Percentiles rank a stretch among this genome's conserved stretches.
phyloP scores from a whole-genome alignment of 768 basidiomycete genomes.

The Royoungia palumana region DNA sequence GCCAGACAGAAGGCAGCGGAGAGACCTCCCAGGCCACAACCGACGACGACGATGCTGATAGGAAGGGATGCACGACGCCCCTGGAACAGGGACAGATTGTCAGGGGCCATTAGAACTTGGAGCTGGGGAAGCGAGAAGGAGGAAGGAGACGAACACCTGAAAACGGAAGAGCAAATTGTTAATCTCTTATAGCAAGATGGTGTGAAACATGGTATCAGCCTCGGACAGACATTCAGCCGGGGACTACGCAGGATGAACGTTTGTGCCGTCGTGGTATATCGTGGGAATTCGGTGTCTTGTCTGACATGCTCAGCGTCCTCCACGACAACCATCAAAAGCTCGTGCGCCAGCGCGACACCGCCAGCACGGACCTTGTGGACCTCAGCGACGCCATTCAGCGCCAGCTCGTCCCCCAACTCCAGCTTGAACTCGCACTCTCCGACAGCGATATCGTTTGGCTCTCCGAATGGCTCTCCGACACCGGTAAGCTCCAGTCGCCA shows the following conservation, averaged over 20 bases:
- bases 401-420: slow-evolving; percentile 58
- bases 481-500: slow-evolving; percentile 42
- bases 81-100: slow-evolving; percentile 13
- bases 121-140: too few species aligned
- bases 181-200: too few species aligned
- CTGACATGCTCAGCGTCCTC: slow-evolving; percentile 31
- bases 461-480: slow-evolving; percentile 62
- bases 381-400: slow-evolving; percentile 52
- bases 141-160: too few species aligned
- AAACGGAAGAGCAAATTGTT: too few species aligned
- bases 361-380: slow-evolving; percentile 42
- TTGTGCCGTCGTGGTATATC: neutral
- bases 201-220: too few species aligned
- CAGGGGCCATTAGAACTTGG: too few species aligned
- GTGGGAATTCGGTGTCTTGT: slow-evolving; percentile 17
- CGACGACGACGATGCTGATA: slow-evolving; percentile 43
- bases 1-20: slow-evolving; percentile 44
- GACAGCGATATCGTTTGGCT: slow-evolving; percentile 49
- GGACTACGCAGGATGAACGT: too few species aligned
- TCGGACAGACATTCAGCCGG: too few species aligned
- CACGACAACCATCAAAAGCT: slow-evolving; percentile 46
- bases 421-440: slow-evolving; percentile 53
- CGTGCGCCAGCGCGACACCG: slow-evolving; percentile 47
- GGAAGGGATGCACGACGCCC: slow-evolving; percentile 23
- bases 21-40: slow-evolving; percentile 51